Evolutionary conservation across 2,329 filamentous ascomycete genomes (phyloP).

Genomic region (Ceratocystis huliohia): DNA sequence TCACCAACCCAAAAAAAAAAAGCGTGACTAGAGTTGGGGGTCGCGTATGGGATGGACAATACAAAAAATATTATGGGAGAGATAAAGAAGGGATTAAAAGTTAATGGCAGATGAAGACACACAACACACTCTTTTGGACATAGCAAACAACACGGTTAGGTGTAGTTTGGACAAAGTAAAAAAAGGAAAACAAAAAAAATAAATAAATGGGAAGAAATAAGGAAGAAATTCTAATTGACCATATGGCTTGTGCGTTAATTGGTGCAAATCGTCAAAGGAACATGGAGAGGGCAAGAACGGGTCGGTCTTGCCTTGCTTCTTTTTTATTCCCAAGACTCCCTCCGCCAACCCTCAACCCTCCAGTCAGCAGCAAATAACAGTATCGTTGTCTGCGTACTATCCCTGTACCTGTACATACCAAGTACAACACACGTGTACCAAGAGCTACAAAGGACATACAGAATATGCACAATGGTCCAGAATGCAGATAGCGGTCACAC

Average conservation of each 20-base stretch:
- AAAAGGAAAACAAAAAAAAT: too few relatives aligned
- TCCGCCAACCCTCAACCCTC: neutral
- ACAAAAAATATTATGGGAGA: neutral
- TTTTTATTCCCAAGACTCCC: neutral
- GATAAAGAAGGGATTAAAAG: neutral
- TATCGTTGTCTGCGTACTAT: neutral
- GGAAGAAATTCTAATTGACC: neutral
- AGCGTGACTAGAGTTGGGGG: neutral
- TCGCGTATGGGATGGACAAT: neutral
- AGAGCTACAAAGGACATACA: neutral
- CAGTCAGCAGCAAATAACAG: neutral
- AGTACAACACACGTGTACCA: neutral
- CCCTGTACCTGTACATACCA: constrained; percentile 4
- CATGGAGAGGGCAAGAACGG: neutral
- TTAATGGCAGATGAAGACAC: constrained; percentile 6
- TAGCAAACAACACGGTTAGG: neutral
- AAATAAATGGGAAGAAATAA: neutral
- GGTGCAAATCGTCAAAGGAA: constrained; percentile 6
- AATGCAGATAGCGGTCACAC: constrained; percentile 3
- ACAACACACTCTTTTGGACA: neutral
- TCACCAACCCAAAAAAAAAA: constrained; percentile 1
- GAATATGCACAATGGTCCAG: neutral
- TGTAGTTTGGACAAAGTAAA: neutral
- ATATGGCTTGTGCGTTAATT: constrained; percentile 8
- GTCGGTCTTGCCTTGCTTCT: constrained; percentile 1